Evolutionary conservation across 441 rosid genomes (phyloP).

Genomic region (Populus tomentosa): DNA sequence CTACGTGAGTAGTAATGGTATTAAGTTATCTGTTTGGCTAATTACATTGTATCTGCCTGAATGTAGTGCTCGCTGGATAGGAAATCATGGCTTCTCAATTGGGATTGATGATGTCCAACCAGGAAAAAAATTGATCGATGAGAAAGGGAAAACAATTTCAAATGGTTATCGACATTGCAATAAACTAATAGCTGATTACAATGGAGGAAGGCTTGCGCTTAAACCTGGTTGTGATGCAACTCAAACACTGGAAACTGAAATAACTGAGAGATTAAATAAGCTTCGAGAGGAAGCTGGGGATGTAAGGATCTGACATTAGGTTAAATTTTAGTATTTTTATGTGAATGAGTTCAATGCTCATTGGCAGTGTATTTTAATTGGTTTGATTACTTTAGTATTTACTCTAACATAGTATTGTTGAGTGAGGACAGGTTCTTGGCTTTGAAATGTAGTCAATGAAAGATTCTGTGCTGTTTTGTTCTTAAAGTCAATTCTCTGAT

Average conservation of each 20-base stretch:
- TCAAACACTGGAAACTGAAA: constrained; percentile 76
- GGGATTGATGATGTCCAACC: constrained; percentile 99
- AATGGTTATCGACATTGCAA: constrained; percentile 49
- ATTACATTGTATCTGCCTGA: constrained; percentile 20
- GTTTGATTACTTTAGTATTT: constrained; percentile 2
- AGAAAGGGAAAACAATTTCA: constrained; percentile 34
- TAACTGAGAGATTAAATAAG: constrained; percentile 56
- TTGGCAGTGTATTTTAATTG: neutral
- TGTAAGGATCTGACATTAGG: constrained; percentile 36
- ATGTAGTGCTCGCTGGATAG: constrained; percentile 97
- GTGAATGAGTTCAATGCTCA: constrained; percentile 9
- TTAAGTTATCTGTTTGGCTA: constrained; percentile 2
- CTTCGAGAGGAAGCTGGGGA: constrained; percentile 73
- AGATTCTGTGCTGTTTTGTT: neutral
- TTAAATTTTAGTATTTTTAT: constrained; percentile 3
- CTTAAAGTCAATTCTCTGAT: neutral
- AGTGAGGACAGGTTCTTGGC: constrained; percentile 1
- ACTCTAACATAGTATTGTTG: neutral
- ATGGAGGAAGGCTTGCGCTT: constrained; percentile 54
- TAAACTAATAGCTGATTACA: constrained; percentile 40
- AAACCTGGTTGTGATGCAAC: constrained; percentile 79
- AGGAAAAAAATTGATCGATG: constrained; percentile 43
- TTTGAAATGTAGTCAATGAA: constrained; percentile 3
- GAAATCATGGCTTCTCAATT: constrained; percentile 97
- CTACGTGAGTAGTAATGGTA: neutral